phyloP scores from a whole-genome alignment of 176 grass and related monocot species.

The Themeda triandra region DNA sequence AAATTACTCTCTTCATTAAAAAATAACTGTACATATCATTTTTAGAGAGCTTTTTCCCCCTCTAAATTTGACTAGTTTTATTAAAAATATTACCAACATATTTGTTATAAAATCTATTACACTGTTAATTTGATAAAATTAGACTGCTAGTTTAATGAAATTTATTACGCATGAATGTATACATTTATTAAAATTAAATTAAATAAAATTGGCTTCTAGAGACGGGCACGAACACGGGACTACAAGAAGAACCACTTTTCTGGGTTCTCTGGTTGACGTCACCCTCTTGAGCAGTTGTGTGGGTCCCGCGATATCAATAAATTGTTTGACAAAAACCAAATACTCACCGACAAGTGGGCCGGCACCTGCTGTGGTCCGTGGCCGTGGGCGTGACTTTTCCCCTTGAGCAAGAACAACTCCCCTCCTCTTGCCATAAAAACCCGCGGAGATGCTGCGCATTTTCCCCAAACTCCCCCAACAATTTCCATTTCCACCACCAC shows the following conservation, averaged over 20 bases:
- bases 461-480: slow-evolving; percentile 28
- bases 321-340: neutral
- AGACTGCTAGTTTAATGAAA: too few relatives aligned
- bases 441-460: slow-evolving; percentile 5
- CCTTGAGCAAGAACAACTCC: slow-evolving; percentile 40
- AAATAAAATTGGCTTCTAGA: neutral
- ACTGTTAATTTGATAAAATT: neutral
- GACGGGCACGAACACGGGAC: neutral
- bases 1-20: too few relatives aligned
- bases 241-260: neutral
- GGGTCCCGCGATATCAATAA: neutral
- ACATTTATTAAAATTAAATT: neutral
- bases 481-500: slow-evolving; percentile 17
- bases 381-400: slow-evolving; percentile 2
- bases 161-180: too few relatives aligned
- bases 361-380: too few relatives aligned
- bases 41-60: neutral
- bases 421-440: slow-evolving; percentile 2
- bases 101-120: neutral
- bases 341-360: neutral
- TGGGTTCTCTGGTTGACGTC: neutral
- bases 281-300: neutral
- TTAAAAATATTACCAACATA: neutral
- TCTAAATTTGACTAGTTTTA: neutral
- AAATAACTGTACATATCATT: neutral